Evolutionary conservation across 129 eudicot genomes (phyloP).

Genomic region (Sambucus nigra): DNA sequence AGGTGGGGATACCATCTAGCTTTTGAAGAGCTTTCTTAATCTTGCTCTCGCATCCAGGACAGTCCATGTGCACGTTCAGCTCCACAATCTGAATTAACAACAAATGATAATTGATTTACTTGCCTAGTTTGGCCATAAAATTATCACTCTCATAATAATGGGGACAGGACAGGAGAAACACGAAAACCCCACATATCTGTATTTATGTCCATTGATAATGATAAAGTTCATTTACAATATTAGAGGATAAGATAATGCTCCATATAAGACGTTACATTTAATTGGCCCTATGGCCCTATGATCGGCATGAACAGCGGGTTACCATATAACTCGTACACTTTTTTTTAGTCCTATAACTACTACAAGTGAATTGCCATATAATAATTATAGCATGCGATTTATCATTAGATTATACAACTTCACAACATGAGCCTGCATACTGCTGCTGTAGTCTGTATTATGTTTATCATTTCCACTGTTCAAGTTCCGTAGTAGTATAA

Average conservation of each 20-base stretch:
- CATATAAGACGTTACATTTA: not conserved
- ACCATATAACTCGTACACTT: too few relatives aligned
- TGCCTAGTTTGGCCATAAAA: not conserved
- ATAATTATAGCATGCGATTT: too few relatives aligned
- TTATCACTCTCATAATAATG: not conserved
- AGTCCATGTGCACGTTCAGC: slow-evolving; percentile 83
- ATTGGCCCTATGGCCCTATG: not conserved
- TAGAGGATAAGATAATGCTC: too few relatives aligned
- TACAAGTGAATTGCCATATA: too few relatives aligned
- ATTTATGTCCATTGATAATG: not conserved
- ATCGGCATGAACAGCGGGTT: too few relatives aligned
- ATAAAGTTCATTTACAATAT: not conserved
- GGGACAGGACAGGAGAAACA: not conserved
- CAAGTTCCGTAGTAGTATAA: too few relatives aligned
- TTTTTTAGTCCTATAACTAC: too few relatives aligned
- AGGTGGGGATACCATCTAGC: slow-evolving; percentile 38
- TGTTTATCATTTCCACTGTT: too few relatives aligned
- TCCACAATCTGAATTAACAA: slow-evolving; percentile 52
- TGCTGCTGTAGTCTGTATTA: too few relatives aligned
- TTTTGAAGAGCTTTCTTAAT: slow-evolving; percentile 59
- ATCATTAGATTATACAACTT: too few relatives aligned
- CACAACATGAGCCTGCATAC: too few relatives aligned
- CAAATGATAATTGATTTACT: not conserved
- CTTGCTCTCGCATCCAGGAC: slow-evolving; percentile 74
- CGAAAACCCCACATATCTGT: slow-evolving; percentile 9